A percentile compares a stretch with the other conserved stretches of the same genome.
Conservation (phyloP, 2,329 filamentous ascomycete species). For the Ophiostoma quercus region DNA sequence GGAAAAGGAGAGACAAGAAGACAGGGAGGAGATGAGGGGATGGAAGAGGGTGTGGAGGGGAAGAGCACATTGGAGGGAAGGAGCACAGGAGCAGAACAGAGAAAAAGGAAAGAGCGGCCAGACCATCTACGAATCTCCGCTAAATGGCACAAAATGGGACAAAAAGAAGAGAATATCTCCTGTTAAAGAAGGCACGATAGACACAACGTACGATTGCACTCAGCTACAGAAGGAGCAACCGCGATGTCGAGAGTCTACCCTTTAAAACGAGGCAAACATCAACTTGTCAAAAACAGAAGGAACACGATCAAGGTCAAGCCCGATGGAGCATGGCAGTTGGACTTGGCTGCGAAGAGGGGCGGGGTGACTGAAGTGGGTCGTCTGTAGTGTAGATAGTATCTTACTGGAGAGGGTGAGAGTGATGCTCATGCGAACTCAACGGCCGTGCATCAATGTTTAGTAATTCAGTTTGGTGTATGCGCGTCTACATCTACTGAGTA, state of each 20-base stretch:
- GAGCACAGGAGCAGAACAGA: background rate
- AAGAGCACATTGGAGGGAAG: background rate
- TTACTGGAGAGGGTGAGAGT: too few species aligned
- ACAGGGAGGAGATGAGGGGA: background rate
- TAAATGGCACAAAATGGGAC: too few species aligned
- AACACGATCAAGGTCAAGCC: background rate
- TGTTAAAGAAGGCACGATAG: background rate
- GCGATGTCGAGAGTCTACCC: background rate
- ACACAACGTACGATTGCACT: background rate
- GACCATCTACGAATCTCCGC: background rate
- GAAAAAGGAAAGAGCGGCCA: background rate
- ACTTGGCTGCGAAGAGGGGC: background rate
- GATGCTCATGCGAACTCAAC: background rate
- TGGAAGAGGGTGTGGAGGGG: too few species aligned
- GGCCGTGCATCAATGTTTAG: background rate
- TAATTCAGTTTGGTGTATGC: background rate
- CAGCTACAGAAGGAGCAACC: background rate
- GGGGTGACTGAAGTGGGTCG: background rate
- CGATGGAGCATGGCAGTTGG: background rate
- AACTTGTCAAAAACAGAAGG: background rate
- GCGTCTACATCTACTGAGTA: background rate
- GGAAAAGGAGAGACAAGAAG: background rate
- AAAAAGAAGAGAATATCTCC: too few species aligned
- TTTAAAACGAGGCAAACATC: too few species aligned
- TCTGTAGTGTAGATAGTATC: background rate